Conservation (phyloP, 352 stramenopile genomes). For the Globisporangium nodosum region DNA sequence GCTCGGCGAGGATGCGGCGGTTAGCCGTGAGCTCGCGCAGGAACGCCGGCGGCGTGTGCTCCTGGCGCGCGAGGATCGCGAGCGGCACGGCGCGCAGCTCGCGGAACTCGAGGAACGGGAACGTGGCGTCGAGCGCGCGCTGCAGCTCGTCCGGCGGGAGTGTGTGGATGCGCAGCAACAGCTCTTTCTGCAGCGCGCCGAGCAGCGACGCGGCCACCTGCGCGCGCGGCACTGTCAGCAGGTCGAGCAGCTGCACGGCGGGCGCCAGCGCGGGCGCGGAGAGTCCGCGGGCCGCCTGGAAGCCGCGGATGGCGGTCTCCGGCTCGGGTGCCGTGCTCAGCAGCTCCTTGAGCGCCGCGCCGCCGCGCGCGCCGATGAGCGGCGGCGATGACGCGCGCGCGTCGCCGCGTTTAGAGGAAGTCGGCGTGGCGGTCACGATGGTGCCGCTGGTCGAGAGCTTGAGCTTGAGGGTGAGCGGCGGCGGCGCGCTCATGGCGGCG, state of each 20-base stretch:
- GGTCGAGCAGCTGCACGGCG: slow-evolving; percentile 70
- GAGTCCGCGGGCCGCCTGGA: slow-evolving; percentile 64
- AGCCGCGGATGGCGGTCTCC: slow-evolving; percentile 75
- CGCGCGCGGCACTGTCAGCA: slow-evolving; percentile 60
- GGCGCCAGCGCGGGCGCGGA: slow-evolving; percentile 33
- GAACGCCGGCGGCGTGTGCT: slow-evolving; percentile 75
- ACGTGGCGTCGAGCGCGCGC: slow-evolving; percentile 69
- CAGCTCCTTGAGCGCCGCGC: slow-evolving; percentile 73
- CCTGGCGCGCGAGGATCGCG: slow-evolving; percentile 69
- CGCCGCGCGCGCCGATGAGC: slow-evolving; percentile 66
- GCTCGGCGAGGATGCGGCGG: slow-evolving; percentile 62
- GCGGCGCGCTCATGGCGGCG: slow-evolving; percentile 1
- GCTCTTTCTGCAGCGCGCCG: slow-evolving; percentile 57
- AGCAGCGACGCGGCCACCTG: slow-evolving; percentile 67
- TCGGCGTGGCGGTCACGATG: background rate
- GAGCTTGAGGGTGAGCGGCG: slow-evolving; percentile 57
- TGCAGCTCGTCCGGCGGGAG: slow-evolving; percentile 67
- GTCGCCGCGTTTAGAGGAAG: background rate
- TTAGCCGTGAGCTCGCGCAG: slow-evolving; percentile 80
- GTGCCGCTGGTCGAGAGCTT: slow-evolving; percentile 32
- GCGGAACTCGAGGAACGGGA: slow-evolving; percentile 86
- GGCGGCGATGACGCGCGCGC: slow-evolving; percentile 18
- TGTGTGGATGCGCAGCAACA: slow-evolving; percentile 68
- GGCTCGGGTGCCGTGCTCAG: slow-evolving; percentile 81
- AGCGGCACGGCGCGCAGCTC: slow-evolving; percentile 82